These are phyloP conservation scores for Mimosa bimucronata DNA, from an alignment of 306 rosid species.

Conservation along the genomic window DNA sequence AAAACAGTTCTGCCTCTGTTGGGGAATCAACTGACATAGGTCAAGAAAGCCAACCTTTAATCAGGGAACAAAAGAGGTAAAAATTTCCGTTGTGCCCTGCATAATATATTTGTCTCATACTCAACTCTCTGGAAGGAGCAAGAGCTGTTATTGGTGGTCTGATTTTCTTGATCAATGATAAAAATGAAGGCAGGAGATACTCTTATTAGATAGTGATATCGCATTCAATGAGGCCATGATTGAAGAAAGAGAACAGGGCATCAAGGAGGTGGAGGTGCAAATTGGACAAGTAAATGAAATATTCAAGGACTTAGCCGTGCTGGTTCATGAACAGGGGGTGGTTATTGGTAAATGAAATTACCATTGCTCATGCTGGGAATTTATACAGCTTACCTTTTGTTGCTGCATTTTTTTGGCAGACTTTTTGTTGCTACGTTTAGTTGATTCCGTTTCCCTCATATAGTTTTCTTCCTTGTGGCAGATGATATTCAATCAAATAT, in stretches of 20 bases:
- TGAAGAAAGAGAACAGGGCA: slow-evolving; percentile 86
- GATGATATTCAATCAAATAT: slow-evolving; percentile 76
- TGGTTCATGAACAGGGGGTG: slow-evolving; percentile 79
- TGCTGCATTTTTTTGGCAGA: slow-evolving; percentile 4
- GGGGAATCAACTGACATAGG: slow-evolving; percentile 48
- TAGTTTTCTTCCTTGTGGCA: slow-evolving; percentile 37
- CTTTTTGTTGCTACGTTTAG: slow-evolving; percentile 12
- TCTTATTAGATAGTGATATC: slow-evolving; percentile 62
- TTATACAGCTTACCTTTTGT: slow-evolving; percentile 19
- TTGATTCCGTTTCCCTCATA: slow-evolving; percentile 19
- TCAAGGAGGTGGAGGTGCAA: slow-evolving; percentile 72
- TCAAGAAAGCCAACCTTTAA: slow-evolving; percentile 64
- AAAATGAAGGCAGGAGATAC: slow-evolving; percentile 68
- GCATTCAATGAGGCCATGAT: slow-evolving; percentile 84
- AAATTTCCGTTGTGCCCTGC: slow-evolving; percentile 14
- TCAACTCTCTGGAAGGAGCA: not conserved
- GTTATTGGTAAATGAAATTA: slow-evolving; percentile 62
- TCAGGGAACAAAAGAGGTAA: slow-evolving; percentile 63
- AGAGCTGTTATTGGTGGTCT: slow-evolving; percentile 23
- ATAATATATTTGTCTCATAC: slow-evolving; percentile 8
- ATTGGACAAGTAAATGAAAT: slow-evolving; percentile 77
- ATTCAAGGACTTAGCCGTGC: slow-evolving; percentile 86
- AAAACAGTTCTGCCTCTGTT: slow-evolving; percentile 54
- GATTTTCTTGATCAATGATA: slow-evolving; percentile 37
- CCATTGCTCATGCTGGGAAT: slow-evolving; percentile 6